These are phyloP conservation scores for Eucalyptus pauciflora DNA, from an alignment of 345 rosid genomes.

Conservation along the genomic window DNA sequence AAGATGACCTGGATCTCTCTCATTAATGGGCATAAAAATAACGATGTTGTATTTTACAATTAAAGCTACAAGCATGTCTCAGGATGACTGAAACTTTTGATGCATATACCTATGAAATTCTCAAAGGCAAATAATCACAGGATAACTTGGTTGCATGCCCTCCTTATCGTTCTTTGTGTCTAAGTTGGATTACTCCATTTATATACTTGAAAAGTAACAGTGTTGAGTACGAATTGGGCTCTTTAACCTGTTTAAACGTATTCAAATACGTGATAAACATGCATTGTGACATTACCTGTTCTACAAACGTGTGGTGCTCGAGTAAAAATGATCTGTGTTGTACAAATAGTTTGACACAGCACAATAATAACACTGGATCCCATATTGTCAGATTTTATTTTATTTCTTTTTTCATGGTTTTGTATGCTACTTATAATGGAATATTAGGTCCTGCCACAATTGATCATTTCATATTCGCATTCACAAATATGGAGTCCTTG, in stretches of 20 bases:
- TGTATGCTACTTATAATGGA: background rate
- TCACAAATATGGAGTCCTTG: background rate
- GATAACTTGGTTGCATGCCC: background rate
- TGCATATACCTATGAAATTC: background rate
- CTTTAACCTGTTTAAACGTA: background rate
- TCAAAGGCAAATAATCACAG: background rate
- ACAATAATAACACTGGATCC: background rate
- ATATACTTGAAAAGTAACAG: background rate
- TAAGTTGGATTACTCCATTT: background rate
- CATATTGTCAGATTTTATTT: background rate
- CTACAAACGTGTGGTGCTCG: background rate
- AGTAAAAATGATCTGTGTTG: background rate
- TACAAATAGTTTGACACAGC: background rate
- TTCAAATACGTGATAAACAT: background rate
- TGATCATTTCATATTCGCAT: background rate
- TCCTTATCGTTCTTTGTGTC: background rate
- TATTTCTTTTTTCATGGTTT: background rate
- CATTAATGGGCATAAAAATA: background rate
- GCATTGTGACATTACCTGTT: background rate
- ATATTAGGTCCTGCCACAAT: background rate
- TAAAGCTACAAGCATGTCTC: background rate
- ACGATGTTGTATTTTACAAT: background rate
- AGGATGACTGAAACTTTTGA: background rate
- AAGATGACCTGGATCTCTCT: background rate
- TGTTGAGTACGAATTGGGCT: background rate